Percentiles rank a stretch among this genome's conserved stretches.
Conservation (phyloP, 1,284 basidiomycete species). For the Malassezia sp. region DNA sequence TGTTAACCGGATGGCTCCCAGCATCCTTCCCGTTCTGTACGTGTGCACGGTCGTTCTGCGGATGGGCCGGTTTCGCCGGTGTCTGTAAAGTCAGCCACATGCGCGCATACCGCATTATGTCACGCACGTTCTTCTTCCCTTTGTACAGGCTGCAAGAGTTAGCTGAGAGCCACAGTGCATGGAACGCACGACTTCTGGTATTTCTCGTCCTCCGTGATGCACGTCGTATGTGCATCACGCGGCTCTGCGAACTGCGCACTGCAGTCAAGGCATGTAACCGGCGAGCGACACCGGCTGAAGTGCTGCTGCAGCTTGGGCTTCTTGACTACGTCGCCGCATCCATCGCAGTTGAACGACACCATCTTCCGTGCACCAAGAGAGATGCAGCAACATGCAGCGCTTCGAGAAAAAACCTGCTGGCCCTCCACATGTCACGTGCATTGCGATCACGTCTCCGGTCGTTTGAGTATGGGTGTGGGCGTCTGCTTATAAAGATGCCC, state of each 20-base stretch:
- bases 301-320: slow-evolving; percentile 45
- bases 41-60: too few relatives aligned
- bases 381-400: background rate
- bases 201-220: slow-evolving; percentile 44
- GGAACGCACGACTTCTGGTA: slow-evolving; percentile 32
- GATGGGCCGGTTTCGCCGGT: too few relatives aligned
- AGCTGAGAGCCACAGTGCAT: background rate
- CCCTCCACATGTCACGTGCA: too few relatives aligned
- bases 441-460: too few relatives aligned
- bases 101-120: too few relatives aligned
- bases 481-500: too few relatives aligned
- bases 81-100: too few relatives aligned
- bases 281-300: slow-evolving; percentile 35
- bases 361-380: slow-evolving; percentile 13
- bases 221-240: slow-evolving; percentile 39
- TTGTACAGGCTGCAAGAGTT: slow-evolving; percentile 12
- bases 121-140: slow-evolving; percentile 11
- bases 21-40: too few relatives aligned
- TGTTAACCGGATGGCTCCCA: too few relatives aligned
- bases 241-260: slow-evolving; percentile 33
- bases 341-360: slow-evolving; percentile 44
- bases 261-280: slow-evolving; percentile 45
- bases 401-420: background rate
- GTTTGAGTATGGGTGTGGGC: too few relatives aligned
- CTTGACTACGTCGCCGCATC: slow-evolving; percentile 44